Base-by-base conservation (phyloP, 2,329 filamentous ascomycete species). In the Arthrobotrys musiformis region DNA sequence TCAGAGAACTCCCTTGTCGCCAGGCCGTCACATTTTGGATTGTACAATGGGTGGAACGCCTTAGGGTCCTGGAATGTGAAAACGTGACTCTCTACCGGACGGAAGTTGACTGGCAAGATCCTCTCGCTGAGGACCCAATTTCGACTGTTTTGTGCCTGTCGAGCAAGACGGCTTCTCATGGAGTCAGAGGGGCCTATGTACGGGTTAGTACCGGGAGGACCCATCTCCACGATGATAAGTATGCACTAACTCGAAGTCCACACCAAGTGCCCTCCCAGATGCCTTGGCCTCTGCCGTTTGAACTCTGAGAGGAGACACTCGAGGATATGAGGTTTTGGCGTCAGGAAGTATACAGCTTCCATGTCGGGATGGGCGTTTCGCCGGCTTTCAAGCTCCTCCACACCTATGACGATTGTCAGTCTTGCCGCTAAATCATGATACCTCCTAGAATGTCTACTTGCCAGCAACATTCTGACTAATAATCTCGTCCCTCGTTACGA, bases 391-490 rank as follows among this genome's bases (percentile, higher is more conserved):
- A 99, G 96, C 82, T 89, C 89, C 86, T 98, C 94, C 84, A 99
- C 94, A 84, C 97, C 94, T 97, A 84, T 74, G 54, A 73, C 48
- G 75, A 81, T 68, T 81, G 81, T 70, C 56, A 28, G 63, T 46
- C n/a, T 37, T 54, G 22, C 56, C 64, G 64, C 66, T 70, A 60
- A 78, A 63, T 19, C 61, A 46, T 52, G 46, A 75, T 6, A 42
- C 13, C 40, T 79, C 13, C 50, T 48, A 28, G 62, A 26, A 30
- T 17, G n/a, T 66, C 48, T 58, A 81, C 90, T 83, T 88, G 97
- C 94, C 97, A 80, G 94, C 94, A 84, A 99, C 92, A 83, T 97
- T 97, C 85, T 93, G 90, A 83, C 97, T 96, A 85, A 99, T 91
- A 80, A 99, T 96, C 82, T 97, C 93, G 89, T 99, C 94, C 86